Conservation (phyloP, 768 basidiomycete species). For the Galerina marginata region DNA sequence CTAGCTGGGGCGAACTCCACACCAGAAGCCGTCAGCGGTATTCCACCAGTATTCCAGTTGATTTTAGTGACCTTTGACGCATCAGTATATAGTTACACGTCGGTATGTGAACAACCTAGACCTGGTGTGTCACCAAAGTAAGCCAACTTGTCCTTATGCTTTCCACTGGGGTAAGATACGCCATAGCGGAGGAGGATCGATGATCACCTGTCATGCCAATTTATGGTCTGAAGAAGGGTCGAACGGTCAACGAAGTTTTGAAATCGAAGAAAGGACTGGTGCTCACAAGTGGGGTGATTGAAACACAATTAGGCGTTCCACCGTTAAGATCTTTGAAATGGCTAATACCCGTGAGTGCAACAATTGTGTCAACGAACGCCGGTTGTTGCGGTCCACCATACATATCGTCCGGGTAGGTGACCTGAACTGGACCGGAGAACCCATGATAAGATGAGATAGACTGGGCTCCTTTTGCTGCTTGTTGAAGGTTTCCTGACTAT, state of each 20-base stretch:
- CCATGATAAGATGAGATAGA: constrained; percentile 56
- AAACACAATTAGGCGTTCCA: constrained; percentile 59
- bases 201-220: constrained; percentile 54
- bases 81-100: neutral
- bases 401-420: constrained; percentile 56
- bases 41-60: constrained; percentile 38
- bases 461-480: constrained; percentile 52
- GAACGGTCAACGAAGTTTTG: neutral
- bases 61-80: constrained; percentile 49
- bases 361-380: constrained; percentile 53
- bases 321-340: constrained; percentile 59
- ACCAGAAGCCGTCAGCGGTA: constrained; percentile 49
- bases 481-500: constrained; percentile 51
- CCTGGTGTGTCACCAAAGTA: constrained; percentile 48
- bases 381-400: constrained; percentile 61
- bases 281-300: constrained; percentile 56
- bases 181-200: constrained; percentile 58
- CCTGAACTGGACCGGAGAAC: constrained; percentile 56
- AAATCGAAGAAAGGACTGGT: neutral
- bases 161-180: constrained; percentile 62
- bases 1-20: constrained; percentile 50
- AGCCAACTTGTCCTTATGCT: constrained; percentile 51
- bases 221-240: constrained; percentile 39
- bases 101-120: constrained; percentile 10
- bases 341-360: constrained; percentile 51